These are phyloP conservation scores for Phaeosphaeria sp. DNA, from an alignment of 2,329 filamentous ascomycete genomes.

Conservation along the genomic window DNA sequence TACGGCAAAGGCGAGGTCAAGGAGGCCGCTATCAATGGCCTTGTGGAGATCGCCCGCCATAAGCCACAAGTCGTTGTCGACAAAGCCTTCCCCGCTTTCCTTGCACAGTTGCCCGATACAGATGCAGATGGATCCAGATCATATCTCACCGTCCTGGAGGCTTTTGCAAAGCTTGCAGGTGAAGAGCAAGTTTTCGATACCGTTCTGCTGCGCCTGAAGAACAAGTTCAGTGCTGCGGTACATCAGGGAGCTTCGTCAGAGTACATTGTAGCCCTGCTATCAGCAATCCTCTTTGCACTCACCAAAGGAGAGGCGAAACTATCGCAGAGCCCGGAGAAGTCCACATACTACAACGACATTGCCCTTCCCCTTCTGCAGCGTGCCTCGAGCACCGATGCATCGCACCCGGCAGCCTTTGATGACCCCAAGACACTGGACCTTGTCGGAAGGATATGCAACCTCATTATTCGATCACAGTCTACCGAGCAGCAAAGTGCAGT, in stretches of 20 bases:
- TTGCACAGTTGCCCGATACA: constrained; percentile 67
- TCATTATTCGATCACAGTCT: constrained; percentile 64
- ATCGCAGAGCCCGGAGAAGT: constrained; percentile 48
- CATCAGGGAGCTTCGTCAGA: constrained; percentile 58
- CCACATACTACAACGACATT: constrained; percentile 56
- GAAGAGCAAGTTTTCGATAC: constrained; percentile 70
- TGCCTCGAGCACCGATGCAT: constrained; percentile 39
- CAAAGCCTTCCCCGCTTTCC: constrained; percentile 70
- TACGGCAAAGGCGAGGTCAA: constrained; percentile 64
- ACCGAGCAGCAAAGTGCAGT: constrained; percentile 58
- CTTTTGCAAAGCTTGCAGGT: constrained; percentile 68
- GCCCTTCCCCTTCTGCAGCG: constrained; percentile 52
- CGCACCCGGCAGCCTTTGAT: constrained; percentile 42
- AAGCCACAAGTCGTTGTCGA: constrained; percentile 69
- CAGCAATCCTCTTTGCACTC: constrained; percentile 68
- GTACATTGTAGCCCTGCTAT: constrained; percentile 66
- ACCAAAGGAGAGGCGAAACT: constrained; percentile 62
- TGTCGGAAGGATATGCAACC: constrained; percentile 66
- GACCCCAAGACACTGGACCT: constrained; percentile 64
- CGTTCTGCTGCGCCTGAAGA: constrained; percentile 67
- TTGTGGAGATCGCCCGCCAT: constrained; percentile 67
- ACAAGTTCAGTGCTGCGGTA: constrained; percentile 66
- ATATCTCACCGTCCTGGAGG: constrained; percentile 67
- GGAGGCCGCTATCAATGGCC: constrained; percentile 63
- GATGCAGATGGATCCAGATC: constrained; percentile 54